Conservation (phyloP, 345 rosid species). For the Clarkia xantiana region DNA sequence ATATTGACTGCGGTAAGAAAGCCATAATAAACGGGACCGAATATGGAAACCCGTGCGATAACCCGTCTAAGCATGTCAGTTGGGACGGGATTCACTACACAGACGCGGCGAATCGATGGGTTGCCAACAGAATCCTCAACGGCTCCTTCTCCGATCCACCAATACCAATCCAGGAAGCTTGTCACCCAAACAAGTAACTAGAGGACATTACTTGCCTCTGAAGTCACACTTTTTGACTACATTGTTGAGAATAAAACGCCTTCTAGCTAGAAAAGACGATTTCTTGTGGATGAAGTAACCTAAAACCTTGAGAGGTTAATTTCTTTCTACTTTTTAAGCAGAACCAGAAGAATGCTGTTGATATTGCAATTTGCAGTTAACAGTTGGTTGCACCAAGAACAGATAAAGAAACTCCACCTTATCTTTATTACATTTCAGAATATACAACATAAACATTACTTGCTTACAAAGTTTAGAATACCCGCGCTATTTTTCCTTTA, state of each 20-base stretch:
- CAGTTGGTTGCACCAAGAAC: conserved; percentile 3
- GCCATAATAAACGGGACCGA: conserved; percentile 47
- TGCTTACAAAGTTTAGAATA: not conserved
- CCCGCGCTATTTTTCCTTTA: not conserved
- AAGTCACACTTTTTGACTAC: not conserved
- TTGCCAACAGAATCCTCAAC: conserved; percentile 28
- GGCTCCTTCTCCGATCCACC: conserved; percentile 39
- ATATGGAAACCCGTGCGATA: conserved; percentile 43
- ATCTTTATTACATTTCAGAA: not conserved
- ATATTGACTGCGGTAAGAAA: conserved; percentile 51
- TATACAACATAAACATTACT: too few relatives aligned
- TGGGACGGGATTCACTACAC: conserved; percentile 81
- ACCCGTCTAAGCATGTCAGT: conserved; percentile 41
- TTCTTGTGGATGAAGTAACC: not conserved
- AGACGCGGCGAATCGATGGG: conserved; percentile 40
- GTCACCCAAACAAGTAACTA: not conserved
- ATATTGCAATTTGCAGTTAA: not conserved
- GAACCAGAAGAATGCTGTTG: not conserved
- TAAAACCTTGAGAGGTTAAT: not conserved
- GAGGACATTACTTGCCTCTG: not conserved
- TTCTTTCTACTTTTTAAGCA: too few relatives aligned
- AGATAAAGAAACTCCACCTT: conserved; percentile 6
- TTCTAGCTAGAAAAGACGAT: not conserved
- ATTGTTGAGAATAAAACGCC: not conserved
- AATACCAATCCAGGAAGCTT: conserved; percentile 12